phyloP scores from a whole-genome alignment of 306 rosid species.

The Trichosanthes truncata region DNA sequence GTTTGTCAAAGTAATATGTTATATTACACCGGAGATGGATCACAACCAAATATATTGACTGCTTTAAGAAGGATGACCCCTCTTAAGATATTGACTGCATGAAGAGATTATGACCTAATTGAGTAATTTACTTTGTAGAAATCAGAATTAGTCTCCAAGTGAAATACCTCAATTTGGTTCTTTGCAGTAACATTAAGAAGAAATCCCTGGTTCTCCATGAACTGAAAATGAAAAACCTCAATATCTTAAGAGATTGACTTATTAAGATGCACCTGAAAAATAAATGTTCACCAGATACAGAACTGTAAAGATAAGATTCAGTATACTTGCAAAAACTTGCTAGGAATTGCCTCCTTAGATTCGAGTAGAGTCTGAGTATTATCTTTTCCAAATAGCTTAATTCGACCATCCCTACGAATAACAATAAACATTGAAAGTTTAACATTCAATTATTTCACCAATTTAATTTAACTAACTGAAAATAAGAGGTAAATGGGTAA shows the following conservation, averaged over 20 bases:
- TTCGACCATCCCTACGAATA: conserved; percentile 58
- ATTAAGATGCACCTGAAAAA: background rate
- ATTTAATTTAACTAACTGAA: background rate
- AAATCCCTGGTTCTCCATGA: conserved; percentile 56
- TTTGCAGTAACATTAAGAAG: conserved; percentile 52
- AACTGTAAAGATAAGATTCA: background rate
- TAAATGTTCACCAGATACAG: conserved; percentile 8
- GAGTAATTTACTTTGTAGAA: background rate
- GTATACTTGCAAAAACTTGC: conserved; percentile 70
- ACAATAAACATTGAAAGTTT: background rate
- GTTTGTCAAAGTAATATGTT: background rate
- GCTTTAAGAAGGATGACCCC: background rate
- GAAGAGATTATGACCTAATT: background rate
- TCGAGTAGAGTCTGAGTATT: conserved; percentile 67
- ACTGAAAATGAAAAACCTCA: conserved; percentile 29
- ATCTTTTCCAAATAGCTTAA: conserved; percentile 65
- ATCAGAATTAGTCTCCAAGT: background rate
- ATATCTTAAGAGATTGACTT: background rate
- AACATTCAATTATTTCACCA: background rate
- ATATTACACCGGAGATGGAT: background rate
- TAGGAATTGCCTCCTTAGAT: conserved; percentile 42
- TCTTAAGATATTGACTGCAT: background rate
- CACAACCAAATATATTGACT: background rate
- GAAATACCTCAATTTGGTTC: conserved; percentile 68
- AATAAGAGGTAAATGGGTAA: background rate